Percentiles rank a stretch among this genome's conserved stretches.
Evolutionary conservation across 805 yeast genomes (phyloP).

Genomic region (Gaillardinia entomophila): DNA sequence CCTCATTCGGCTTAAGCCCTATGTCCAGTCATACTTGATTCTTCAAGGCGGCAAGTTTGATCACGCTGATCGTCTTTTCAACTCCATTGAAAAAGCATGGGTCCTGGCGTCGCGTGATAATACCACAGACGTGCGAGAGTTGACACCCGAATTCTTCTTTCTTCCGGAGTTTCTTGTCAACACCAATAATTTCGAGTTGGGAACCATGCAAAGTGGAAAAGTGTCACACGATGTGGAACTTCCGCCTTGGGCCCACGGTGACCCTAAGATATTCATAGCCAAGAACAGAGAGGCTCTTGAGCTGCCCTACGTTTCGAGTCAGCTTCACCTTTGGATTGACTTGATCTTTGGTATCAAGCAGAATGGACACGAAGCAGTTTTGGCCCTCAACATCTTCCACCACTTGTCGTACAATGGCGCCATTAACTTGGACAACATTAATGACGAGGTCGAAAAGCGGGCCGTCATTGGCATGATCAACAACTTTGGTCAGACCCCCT

Average conservation of each 20-base stretch:
- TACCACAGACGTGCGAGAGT: constrained; percentile 82
- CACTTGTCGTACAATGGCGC: constrained; percentile 83
- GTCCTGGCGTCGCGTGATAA: constrained; percentile 69
- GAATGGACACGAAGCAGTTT: constrained; percentile 62
- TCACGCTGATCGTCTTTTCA: constrained; percentile 78
- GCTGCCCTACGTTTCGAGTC: constrained; percentile 70
- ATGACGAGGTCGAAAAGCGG: constrained; percentile 65
- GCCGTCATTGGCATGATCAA: constrained; percentile 83
- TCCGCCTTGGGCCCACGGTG: constrained; percentile 82
- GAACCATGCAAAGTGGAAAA: constrained; percentile 59
- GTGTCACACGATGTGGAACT: constrained; percentile 56
- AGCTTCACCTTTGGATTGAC: constrained; percentile 81
- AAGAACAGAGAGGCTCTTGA: constrained; percentile 82
- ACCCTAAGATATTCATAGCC: constrained; percentile 65
- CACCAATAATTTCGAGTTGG: constrained; percentile 63
- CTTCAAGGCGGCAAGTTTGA: constrained; percentile 88
- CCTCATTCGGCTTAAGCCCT: constrained; percentile 72
- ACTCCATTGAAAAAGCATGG: constrained; percentile 77
- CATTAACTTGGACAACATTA: constrained; percentile 65
- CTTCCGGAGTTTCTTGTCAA: constrained; percentile 75
- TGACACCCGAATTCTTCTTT: constrained; percentile 81
- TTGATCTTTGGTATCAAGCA: constrained; percentile 79
- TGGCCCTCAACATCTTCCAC: constrained; percentile 72
- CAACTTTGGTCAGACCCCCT: constrained; percentile 89
- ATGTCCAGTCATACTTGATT: constrained; percentile 69